Evolutionary conservation across 306 rosid genomes (phyloP).

Genomic region (Amphicarpaea edgeworthii): DNA sequence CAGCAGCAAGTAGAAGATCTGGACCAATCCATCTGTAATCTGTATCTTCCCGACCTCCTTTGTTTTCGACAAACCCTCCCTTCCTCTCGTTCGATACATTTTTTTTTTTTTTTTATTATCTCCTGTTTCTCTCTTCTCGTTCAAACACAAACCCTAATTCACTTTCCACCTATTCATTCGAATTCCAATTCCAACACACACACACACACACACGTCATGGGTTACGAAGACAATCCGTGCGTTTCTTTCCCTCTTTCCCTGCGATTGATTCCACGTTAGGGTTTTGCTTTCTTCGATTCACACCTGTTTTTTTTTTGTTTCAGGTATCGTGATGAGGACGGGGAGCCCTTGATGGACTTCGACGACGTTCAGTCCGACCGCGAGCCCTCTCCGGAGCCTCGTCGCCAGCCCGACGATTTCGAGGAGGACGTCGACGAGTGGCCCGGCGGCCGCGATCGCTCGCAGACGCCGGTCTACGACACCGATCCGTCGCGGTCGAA

Average conservation of each 20-base stretch:
- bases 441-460: constrained; percentile 65
- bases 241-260: constrained; percentile 27
- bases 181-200: background rate
- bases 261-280: constrained; percentile 37
- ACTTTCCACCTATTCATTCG: background rate
- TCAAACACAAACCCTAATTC: background rate
- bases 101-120: too few relatives aligned
- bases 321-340: constrained; percentile 96
- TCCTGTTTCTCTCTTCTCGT: background rate
- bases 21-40: background rate
- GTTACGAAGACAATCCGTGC: constrained; percentile 83
- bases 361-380: constrained; percentile 77
- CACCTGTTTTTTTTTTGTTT: background rate
- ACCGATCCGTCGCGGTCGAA: constrained; percentile 60
- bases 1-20: background rate
- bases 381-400: constrained; percentile 77
- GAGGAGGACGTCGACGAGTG: constrained; percentile 61
- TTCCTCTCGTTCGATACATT: too few relatives aligned
- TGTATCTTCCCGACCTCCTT: background rate
- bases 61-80: background rate
- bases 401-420: constrained; percentile 61
- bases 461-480: constrained; percentile 85
- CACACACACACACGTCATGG: constrained; percentile 52
- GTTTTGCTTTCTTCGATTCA: constrained; percentile 35
- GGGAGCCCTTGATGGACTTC: constrained; percentile 92